These are phyloP conservation scores for Chaetomiaceae sp. DNA, from an alignment of 2,329 filamentous ascomycete genomes.

Conservation along the genomic window DNA sequence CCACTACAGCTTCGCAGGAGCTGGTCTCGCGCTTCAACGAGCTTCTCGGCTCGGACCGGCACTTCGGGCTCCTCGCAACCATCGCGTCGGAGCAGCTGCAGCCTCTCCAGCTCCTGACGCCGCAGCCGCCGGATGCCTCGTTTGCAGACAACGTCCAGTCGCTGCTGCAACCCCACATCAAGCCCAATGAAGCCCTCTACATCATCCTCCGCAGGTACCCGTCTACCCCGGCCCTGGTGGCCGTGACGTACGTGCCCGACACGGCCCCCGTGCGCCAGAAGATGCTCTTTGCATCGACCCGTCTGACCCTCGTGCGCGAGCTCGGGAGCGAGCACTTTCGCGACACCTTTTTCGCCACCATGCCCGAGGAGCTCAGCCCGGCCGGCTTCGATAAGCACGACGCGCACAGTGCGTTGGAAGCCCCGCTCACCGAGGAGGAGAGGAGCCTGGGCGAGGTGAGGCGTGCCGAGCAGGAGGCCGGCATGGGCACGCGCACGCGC, in stretches of 20 bases:
- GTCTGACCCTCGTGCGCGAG: conserved; percentile 70
- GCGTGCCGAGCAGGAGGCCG: conserved; percentile 69
- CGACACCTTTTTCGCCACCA: conserved; percentile 70
- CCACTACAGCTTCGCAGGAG: conserved; percentile 64
- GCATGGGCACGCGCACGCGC: conserved; percentile 59
- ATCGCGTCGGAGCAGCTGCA: conserved; percentile 66
- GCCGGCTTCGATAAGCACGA: conserved; percentile 70
- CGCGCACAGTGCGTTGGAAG: conserved; percentile 58
- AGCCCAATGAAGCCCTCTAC: conserved; percentile 65
- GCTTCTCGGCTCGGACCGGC: conserved; percentile 56
- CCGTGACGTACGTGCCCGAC: conserved; percentile 76
- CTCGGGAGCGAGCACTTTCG: conserved; percentile 74
- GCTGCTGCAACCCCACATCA: conserved; percentile 59
- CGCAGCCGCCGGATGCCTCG: conserved; percentile 52
- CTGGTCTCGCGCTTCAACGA: conserved; percentile 68
- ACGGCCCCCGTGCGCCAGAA: conserved; percentile 75
- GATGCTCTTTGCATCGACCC: conserved; percentile 78
- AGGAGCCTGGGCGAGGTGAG: conserved; percentile 66
- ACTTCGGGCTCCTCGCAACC: conserved; percentile 67
- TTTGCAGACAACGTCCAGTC: conserved; percentile 60
- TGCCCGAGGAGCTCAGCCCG: conserved; percentile 62
- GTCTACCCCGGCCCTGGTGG: conserved; percentile 55
- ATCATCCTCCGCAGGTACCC: conserved; percentile 68
- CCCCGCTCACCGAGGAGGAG: conserved; percentile 77
- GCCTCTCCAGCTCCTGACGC: conserved; percentile 51